phyloP scores from a whole-genome alignment of 306 rosid genomes.

The Urtica urens region DNA sequence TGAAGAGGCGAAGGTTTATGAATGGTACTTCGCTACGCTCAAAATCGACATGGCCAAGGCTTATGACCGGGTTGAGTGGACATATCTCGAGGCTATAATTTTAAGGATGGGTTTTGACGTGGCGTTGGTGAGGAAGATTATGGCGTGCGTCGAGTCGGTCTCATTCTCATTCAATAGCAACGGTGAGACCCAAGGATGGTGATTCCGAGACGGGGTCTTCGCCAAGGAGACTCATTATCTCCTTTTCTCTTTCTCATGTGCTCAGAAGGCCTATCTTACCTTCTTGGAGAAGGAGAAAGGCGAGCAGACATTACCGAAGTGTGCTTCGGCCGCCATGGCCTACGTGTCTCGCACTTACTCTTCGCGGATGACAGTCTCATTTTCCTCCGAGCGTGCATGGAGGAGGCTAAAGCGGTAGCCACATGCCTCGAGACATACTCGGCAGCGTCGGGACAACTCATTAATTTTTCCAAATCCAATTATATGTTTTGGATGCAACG shows the following conservation, averaged over 20 bases:
- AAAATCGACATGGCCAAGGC: neutral
- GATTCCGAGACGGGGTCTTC: neutral
- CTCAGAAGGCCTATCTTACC: neutral
- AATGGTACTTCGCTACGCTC: neutral
- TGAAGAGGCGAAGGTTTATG: neutral
- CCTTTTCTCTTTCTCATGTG: neutral
- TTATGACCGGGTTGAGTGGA: neutral
- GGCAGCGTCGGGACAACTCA: neutral
- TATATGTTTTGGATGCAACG: too few species aligned
- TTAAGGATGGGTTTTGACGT: neutral
- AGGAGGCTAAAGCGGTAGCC: neutral
- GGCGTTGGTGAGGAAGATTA: neutral
- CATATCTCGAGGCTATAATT: neutral
- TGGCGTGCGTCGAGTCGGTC: neutral
- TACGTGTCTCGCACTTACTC: neutral
- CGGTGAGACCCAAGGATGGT: neutral
- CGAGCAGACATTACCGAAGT: too few species aligned
- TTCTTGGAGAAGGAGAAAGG: neutral
- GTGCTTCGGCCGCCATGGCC: neutral
- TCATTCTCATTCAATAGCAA: neutral
- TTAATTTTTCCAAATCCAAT: neutral
- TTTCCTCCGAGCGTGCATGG: neutral
- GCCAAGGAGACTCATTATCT: neutral
- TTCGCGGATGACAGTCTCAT: neutral
- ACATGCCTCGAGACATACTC: neutral